Evolutionary conservation across 2,329 filamentous ascomycete species (phyloP).

Genomic region (Ascochyta lentis): DNA sequence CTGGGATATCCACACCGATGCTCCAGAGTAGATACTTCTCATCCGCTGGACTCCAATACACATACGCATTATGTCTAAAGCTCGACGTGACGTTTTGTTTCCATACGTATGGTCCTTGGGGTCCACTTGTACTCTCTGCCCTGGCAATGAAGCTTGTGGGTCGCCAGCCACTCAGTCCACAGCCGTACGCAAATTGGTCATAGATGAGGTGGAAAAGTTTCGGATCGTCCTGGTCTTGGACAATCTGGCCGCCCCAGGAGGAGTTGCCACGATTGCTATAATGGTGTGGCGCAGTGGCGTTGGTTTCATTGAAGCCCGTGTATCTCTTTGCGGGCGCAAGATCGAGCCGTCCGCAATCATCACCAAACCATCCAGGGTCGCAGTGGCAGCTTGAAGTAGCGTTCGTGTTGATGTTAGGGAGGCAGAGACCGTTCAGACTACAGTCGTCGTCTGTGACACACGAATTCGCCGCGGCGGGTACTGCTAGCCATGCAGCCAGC

Average conservation of each 20-base stretch:
- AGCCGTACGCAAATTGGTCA: slow-evolving; percentile 56
- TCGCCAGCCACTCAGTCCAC: slow-evolving; percentile 57
- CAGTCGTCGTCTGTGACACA: slow-evolving; percentile 48
- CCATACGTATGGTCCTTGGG: slow-evolving; percentile 55
- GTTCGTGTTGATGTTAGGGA: neutral
- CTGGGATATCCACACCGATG: slow-evolving; percentile 51
- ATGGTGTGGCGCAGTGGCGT: slow-evolving; percentile 18
- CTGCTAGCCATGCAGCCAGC: neutral
- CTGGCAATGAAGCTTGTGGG: slow-evolving; percentile 56
- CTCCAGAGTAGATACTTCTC: slow-evolving; percentile 54
- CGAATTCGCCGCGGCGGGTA: neutral
- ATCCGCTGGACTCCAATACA: slow-evolving; percentile 55
- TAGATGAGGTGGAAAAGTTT: slow-evolving; percentile 55
- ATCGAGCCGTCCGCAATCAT: slow-evolving; percentile 56
- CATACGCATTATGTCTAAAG: slow-evolving; percentile 58
- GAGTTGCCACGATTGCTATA: slow-evolving; percentile 46
- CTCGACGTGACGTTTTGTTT: slow-evolving; percentile 50
- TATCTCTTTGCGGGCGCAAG: slow-evolving; percentile 51
- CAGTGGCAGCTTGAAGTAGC: slow-evolving; percentile 20
- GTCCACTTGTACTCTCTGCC: slow-evolving; percentile 54
- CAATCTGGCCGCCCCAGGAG: slow-evolving; percentile 58
- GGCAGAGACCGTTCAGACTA: slow-evolving; percentile 51
- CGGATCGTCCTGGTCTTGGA: slow-evolving; percentile 51
- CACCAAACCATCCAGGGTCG: slow-evolving; percentile 55
- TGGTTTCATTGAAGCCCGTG: slow-evolving; percentile 57